These are phyloP conservation scores for Pythium aristosporum DNA, from an alignment of 352 stramenopile genomes.

Conservation along the genomic window DNA sequence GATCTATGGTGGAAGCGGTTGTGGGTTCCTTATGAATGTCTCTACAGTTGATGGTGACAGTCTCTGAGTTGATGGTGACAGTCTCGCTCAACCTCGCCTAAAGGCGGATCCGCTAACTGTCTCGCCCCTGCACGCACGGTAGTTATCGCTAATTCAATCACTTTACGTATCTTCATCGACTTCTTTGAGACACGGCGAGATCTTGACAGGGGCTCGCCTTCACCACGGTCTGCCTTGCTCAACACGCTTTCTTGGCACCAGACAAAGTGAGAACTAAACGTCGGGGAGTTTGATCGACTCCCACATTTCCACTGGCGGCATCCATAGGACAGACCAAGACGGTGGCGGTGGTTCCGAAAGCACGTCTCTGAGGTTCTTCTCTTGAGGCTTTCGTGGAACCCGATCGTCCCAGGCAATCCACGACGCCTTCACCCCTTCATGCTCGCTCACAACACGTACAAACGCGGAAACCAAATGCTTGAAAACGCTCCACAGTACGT, in stretches of 20 bases:
- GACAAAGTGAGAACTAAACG: background rate
- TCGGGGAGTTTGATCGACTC: background rate
- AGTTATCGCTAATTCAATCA: too few species aligned
- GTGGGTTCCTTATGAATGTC: too few species aligned
- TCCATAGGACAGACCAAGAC: background rate
- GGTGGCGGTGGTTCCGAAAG: background rate
- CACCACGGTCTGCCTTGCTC: background rate
- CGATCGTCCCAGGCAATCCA: conserved; percentile 4
- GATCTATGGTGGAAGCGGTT: too few species aligned
- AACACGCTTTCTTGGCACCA: too few species aligned
- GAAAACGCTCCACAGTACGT: conserved; percentile 5
- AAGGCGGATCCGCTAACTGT: too few species aligned
- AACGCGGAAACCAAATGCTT: background rate
- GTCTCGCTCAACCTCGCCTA: too few species aligned
- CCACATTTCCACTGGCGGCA: conserved; percentile 2
- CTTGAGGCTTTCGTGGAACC: background rate
- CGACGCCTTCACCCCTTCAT: background rate
- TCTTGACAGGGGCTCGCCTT: too few species aligned
- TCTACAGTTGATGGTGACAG: too few species aligned
- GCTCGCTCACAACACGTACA: conserved; percentile 1
- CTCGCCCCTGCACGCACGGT: too few species aligned
- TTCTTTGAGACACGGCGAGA: too few species aligned
- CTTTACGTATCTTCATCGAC: too few species aligned
- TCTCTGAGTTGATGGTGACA: too few species aligned
- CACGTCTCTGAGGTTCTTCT: background rate